Conservation (phyloP, 371 early-diverging fungal species). For the Mortierella sp. region DNA sequence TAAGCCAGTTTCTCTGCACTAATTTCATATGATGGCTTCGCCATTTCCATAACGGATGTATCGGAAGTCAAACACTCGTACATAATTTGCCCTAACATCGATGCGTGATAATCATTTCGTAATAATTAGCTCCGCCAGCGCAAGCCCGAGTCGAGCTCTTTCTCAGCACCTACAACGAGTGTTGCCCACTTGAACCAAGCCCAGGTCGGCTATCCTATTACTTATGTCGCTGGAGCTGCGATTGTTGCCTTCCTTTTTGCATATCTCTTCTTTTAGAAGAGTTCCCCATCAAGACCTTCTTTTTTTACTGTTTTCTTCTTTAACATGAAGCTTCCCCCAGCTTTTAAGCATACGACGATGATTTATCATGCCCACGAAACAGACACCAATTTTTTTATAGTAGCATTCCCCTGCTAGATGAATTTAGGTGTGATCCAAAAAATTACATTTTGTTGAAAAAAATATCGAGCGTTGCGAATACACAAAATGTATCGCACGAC, state of each 20-base stretch:
- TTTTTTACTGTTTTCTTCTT: background rate
- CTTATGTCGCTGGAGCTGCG: slow-evolving; percentile 60
- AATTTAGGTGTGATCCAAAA: background rate
- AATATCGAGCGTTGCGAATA: no score
- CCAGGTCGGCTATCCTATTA: slow-evolving; percentile 64
- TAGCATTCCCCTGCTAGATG: background rate
- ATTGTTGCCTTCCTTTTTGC: slow-evolving; percentile 60
- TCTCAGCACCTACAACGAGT: slow-evolving; percentile 49
- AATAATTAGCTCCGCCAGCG: slow-evolving; percentile 36
- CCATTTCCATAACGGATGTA: background rate
- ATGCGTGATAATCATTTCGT: background rate
- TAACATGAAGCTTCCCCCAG: background rate
- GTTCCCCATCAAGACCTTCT: background rate
- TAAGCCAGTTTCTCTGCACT: slow-evolving; percentile 8
- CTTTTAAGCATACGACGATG: background rate
- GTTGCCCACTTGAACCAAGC: slow-evolving; percentile 60
- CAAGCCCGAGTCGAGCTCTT: slow-evolving; percentile 20
- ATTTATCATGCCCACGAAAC: background rate
- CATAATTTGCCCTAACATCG: background rate
- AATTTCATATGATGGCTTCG: background rate
- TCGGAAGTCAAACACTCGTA: background rate
- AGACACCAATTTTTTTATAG: background rate
- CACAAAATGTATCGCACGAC: no score
- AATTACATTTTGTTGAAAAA: no score
- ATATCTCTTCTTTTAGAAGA: slow-evolving; percentile 61